Percentiles rank a stretch among this genome's conserved stretches.
Evolutionary conservation across 108 stramenopile genomes (phyloP).

Genomic region (Cyclostephanos tholiformis): DNA sequence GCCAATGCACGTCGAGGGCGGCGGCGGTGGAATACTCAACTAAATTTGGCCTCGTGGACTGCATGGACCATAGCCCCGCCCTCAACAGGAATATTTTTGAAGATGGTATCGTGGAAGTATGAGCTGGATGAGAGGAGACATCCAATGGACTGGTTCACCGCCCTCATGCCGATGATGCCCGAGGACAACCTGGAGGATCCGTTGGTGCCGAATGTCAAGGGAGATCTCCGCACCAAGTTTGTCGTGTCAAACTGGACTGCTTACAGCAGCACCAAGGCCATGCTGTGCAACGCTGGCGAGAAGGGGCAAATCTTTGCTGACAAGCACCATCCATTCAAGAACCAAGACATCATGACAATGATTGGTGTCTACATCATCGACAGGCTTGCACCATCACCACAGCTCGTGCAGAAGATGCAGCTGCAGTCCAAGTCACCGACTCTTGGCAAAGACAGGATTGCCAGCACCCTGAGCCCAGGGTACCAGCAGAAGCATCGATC

Average conservation of each 20-base stretch:
- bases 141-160: conserved; percentile 18
- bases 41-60: no score
- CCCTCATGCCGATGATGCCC: conserved; percentile 16
- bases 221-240: neutral
- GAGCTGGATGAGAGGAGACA: conserved; percentile 16
- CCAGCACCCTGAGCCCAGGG: neutral
- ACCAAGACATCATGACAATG: conserved; percentile 8
- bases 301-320: neutral
- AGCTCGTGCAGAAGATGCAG: conserved; percentile 13
- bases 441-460: conserved; percentile 9
- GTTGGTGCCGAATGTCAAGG: conserved; percentile 3
- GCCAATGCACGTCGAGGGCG: no score
- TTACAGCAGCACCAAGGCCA: conserved; percentile 17
- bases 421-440: conserved; percentile 5
- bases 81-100: no score
- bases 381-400: neutral
- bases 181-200: conserved; percentile 13
- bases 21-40: no score
- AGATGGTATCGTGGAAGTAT: no score
- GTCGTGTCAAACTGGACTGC: conserved; percentile 1
- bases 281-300: conserved; percentile 13
- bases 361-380: conserved; percentile 24
- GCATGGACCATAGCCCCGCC: no score
- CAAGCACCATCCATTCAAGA: neutral
- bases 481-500: conserved; percentile 7